Percentiles rank a stretch among this genome's conserved stretches.
phyloP scores from a whole-genome alignment of 2,329 filamentous ascomycete species.

The Periconia digitata region DNA sequence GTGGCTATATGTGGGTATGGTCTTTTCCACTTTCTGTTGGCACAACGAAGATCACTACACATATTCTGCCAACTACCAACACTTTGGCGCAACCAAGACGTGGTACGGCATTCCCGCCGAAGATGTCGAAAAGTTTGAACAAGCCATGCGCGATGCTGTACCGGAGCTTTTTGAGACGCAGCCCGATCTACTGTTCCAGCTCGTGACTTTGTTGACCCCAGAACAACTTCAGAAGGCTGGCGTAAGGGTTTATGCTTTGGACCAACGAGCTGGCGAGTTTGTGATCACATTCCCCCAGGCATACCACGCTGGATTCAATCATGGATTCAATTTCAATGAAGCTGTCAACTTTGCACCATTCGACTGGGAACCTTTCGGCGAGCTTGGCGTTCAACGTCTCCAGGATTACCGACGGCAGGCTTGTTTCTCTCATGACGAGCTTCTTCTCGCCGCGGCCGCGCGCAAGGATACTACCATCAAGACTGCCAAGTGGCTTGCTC shows the following conservation, averaged over 20 bases:
- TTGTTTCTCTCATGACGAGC: constrained; percentile 95
- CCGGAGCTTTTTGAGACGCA: constrained; percentile 97
- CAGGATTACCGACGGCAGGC: constrained; percentile 88
- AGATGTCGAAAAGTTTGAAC: constrained; percentile 92
- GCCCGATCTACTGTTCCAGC: constrained; percentile 91
- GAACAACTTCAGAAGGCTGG: constrained; percentile 92
- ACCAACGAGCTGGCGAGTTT: constrained; percentile 93
- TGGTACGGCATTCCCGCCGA: constrained; percentile 98
- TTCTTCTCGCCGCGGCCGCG: constrained; percentile 86
- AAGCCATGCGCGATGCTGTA: constrained; percentile 91
- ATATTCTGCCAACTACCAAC: constrained; percentile 97
- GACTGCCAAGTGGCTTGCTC: constrained; percentile 92
- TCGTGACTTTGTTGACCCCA: constrained; percentile 93
- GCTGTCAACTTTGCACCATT: constrained; percentile 95
- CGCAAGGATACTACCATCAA: constrained; percentile 75
- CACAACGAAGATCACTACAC: constrained; percentile 98
- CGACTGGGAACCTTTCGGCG: constrained; percentile 93
- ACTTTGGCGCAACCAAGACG: constrained; percentile 96
- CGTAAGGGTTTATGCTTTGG: constrained; percentile 90
- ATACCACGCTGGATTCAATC: constrained; percentile 97
- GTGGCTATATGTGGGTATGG: constrained; percentile 99
- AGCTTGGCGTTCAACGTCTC: constrained; percentile 80
- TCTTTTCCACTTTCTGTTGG: constrained; percentile 99
- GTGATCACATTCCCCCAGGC: constrained; percentile 96
- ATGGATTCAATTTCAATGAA: constrained; percentile 98